Conservation (phyloP, 495 filamentous ascomycete species). For the Hypoxylon perforatum region DNA sequence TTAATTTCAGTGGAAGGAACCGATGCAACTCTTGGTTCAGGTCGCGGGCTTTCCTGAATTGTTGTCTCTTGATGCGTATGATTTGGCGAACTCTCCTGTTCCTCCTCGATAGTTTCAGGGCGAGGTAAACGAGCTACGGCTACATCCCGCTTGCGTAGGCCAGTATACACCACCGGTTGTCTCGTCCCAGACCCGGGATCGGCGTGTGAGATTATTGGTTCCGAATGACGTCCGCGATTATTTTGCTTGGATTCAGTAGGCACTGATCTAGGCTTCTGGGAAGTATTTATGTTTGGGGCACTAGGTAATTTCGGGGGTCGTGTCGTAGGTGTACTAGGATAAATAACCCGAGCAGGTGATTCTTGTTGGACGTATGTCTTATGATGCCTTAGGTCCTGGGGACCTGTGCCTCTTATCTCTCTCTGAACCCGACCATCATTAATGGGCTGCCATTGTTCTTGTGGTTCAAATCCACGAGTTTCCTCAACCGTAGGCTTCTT, state of each 20-base stretch:
- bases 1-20: neutral
- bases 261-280: slow-evolving; percentile 10
- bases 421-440: slow-evolving; percentile 14
- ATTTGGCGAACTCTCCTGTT: slow-evolving; percentile 42
- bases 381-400: neutral
- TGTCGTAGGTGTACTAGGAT: slow-evolving; percentile 3
- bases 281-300: slow-evolving; percentile 10
- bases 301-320: neutral
- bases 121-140: slow-evolving; percentile 29
- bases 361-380: neutral
- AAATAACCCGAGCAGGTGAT: neutral
- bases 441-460: slow-evolving; percentile 5
- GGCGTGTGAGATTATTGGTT: neutral
- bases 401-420: slow-evolving; percentile 5
- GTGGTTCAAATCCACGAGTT: neutral
- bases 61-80: neutral
- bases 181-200: slow-evolving; percentile 1
- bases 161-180: slow-evolving; percentile 15
- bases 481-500: slow-evolving; percentile 32
- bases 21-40: slow-evolving; percentile 4
- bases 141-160: slow-evolving; percentile 37
- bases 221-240: slow-evolving; percentile 7
- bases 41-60: slow-evolving; percentile 2
- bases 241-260: slow-evolving; percentile 14
- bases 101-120: slow-evolving; percentile 47